phyloP scores from a whole-genome alignment of 345 rosid species.

The Brassica cretica region DNA sequence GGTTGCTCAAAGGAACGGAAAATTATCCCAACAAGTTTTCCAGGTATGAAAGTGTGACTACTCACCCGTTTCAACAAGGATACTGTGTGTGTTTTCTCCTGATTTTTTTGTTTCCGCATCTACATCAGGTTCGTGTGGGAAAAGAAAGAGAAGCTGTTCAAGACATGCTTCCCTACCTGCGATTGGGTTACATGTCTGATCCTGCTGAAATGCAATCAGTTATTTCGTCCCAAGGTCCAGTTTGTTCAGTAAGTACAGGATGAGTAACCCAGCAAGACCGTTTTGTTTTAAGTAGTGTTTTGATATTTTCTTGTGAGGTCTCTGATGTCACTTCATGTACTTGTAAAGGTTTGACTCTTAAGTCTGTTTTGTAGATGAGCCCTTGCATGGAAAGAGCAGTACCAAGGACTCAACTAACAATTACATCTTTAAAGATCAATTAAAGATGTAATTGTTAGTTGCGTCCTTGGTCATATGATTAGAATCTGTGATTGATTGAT shows the following conservation, averaged over 20 bases:
- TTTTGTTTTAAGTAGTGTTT: constrained; percentile 1
- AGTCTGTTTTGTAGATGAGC: constrained; percentile 58
- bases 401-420: too few relatives aligned
- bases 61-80: not conserved
- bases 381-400: constrained; percentile 93
- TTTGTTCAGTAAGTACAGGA: constrained; percentile 72
- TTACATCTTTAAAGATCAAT: too few relatives aligned
- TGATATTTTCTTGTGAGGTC: constrained; percentile 18
- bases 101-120: constrained; percentile 15
- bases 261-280: not conserved
- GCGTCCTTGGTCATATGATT: too few relatives aligned
- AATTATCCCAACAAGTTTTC: constrained; percentile 71
- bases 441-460: too few relatives aligned
- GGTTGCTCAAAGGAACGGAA: constrained; percentile 96
- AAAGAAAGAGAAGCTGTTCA: constrained; percentile 82
- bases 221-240: constrained; percentile 94
- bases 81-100: constrained; percentile 23
- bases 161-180: constrained; percentile 88
- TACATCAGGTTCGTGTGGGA: constrained; percentile 65
- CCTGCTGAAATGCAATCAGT: constrained; percentile 89
- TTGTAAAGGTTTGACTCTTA: constrained; percentile 19
- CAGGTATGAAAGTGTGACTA: constrained; percentile 44
- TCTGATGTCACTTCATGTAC: constrained; percentile 1
- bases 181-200: constrained; percentile 89
- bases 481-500: too few relatives aligned